Conservation (phyloP, 2,329 filamentous ascomycete species). For the Geoglossum cookeanum region DNA sequence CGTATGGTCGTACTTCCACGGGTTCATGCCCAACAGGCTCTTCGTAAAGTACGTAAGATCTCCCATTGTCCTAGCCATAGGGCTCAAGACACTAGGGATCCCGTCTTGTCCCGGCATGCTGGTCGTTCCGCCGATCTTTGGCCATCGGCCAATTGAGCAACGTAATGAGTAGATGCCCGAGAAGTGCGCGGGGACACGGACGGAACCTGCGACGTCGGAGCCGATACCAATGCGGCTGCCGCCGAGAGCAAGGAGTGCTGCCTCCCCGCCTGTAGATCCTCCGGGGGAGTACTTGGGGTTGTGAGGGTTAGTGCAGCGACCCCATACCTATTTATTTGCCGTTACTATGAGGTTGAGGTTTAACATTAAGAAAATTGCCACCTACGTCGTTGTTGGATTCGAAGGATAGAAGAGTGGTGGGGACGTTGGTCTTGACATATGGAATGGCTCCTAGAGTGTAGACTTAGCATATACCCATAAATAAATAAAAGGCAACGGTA, state of each 20-base stretch:
- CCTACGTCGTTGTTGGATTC: conserved; percentile 48
- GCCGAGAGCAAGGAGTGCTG: conserved; percentile 60
- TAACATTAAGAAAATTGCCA: not conserved
- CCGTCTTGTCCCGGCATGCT: conserved; percentile 90
- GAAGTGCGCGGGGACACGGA: conserved; percentile 73
- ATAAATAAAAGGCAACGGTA: conserved; percentile 2
- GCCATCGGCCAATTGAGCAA: conserved; percentile 81
- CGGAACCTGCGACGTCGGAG: conserved; percentile 77
- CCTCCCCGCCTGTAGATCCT: conserved; percentile 73
- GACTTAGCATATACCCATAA: not conserved
- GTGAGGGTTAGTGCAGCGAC: conserved; percentile 64
- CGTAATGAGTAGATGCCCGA: conserved; percentile 73
- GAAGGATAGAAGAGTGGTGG: conserved; percentile 71
- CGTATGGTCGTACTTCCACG: conserved; percentile 75
- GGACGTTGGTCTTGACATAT: conserved; percentile 83
- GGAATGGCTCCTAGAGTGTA: conserved; percentile 47
- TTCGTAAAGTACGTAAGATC: conserved; percentile 74
- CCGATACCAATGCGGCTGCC: conserved; percentile 68
- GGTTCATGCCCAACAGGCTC: conserved; percentile 58
- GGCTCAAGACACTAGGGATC: conserved; percentile 72
- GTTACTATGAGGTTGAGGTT: not conserved
- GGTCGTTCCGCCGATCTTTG: conserved; percentile 63
- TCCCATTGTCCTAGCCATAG: conserved; percentile 72
- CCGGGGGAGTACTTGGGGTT: conserved; percentile 71
- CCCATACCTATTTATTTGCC: conserved; percentile 40